Base-by-base conservation (phyloP, 2,329 filamentous ascomycete species). In the Colletotrichum karsti region DNA sequence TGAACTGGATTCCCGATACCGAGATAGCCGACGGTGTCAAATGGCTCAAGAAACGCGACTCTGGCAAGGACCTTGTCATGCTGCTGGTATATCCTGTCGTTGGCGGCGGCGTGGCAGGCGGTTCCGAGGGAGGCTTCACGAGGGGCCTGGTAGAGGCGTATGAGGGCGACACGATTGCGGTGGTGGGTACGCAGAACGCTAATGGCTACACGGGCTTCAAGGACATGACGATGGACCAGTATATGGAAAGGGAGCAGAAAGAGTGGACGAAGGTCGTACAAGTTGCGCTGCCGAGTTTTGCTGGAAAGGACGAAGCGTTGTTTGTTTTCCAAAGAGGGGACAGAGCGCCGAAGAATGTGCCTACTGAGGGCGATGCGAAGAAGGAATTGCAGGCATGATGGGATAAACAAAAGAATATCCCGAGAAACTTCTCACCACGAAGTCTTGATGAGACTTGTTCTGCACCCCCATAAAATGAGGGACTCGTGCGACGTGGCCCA, bases 161-260 rank as follows among this genome's bases (percentile, higher is more conserved):
- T 74, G 74, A 81, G 44, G 90, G 90, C 33, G 86, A 91, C 73
- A 89, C 85, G 4, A 83, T 94, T 56, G 88, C 91, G n/a, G 88
- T 92, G 13, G 91, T 91, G 2, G 92, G 92, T 20, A 93, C 92
- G 22, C 91, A 93, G 79, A 94, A 93, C 75, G 79, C 79, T 20
- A 94, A 93, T 76, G 91, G 92, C 2, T 94, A 92, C 75, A 94
- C 92, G 0, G 90, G 86, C 0, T 93, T 94, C 76, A 84, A 82
- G 60, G 82, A 85, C 71, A 80, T 86, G 77, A 89, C 86, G 24
- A 88, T 93, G 76, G 90, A 90, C 72, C 85, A 90, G 73, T 94
- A 89, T 81, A 89, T 93, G 80, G 85, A 79, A 67, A 80, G 77
- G 53, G 86, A 91, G 74, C 84, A 88, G 72, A 76, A 74, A 26